Evolutionary conservation across 805 yeast species (phyloP).

Genomic region (Starmerella tilneyi): DNA sequence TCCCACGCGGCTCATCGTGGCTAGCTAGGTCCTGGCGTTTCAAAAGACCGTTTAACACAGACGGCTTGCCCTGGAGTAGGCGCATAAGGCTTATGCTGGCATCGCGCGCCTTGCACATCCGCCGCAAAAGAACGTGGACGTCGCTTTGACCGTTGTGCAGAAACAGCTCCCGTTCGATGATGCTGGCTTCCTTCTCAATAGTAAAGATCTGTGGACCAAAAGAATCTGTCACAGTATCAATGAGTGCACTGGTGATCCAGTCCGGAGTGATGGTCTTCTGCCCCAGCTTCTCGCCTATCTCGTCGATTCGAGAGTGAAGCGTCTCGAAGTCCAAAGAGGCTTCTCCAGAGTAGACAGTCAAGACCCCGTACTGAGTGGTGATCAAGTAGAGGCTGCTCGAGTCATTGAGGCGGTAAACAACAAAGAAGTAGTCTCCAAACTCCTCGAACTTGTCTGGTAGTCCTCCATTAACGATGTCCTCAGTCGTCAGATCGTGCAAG

Average conservation of each 20-base stretch:
- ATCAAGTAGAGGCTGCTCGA: background rate
- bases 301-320: background rate
- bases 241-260: conserved; percentile 3
- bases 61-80: conserved; percentile 7
- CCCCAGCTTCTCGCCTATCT: background rate
- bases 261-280: background rate
- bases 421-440: conserved; percentile 3
- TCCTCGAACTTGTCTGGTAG: conserved; percentile 7
- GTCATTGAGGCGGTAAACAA: background rate
- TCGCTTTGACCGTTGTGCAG: conserved; percentile 6
- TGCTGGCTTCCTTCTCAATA: conserved; percentile 4
- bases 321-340: background rate
- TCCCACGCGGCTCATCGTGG: background rate
- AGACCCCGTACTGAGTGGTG: background rate
- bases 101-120: conserved; percentile 9
- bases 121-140: background rate
- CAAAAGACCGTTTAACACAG: background rate
- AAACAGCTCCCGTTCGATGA: conserved; percentile 8
- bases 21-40: background rate
- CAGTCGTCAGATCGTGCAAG: conserved; percentile 4
- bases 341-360: background rate
- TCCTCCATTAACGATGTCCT: conserved; percentile 1
- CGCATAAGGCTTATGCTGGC: conserved; percentile 2
- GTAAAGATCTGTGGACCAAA: background rate
- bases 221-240: conserved; percentile 6